Conservation (phyloP, 2,329 filamentous ascomycete species). For the Magnaporthiopsis incrustans region DNA sequence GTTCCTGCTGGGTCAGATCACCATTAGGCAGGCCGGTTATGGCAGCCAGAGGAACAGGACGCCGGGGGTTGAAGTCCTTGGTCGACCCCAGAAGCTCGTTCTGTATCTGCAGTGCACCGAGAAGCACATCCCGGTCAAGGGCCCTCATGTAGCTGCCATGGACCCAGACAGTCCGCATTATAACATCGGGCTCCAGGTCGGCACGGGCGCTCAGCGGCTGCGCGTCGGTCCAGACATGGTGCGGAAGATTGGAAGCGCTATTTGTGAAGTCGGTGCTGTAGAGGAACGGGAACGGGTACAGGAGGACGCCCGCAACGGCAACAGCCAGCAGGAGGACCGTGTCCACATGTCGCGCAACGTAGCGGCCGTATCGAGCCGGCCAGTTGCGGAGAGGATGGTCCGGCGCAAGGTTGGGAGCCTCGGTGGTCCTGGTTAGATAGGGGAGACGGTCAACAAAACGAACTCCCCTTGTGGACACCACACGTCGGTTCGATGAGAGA, state of each 20-base stretch:
- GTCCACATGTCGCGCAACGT: constrained; percentile 65
- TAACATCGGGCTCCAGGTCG: constrained; percentile 54
- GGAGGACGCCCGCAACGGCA: constrained; percentile 58
- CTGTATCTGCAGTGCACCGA: constrained; percentile 61
- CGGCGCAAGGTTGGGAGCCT: constrained; percentile 58
- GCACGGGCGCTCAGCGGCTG: constrained; percentile 44
- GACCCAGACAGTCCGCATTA: constrained; percentile 76
- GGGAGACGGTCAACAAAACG: constrained; percentile 4
- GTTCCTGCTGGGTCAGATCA: constrained; percentile 34
- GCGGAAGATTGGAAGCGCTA: constrained; percentile 63
- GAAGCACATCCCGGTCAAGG: constrained; percentile 55
- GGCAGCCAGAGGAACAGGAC: constrained; percentile 20
- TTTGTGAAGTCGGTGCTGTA: constrained; percentile 65
- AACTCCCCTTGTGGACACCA: neutral
- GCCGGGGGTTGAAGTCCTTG: constrained; percentile 44
- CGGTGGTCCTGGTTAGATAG: constrained; percentile 52
- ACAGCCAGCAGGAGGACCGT: constrained; percentile 68
- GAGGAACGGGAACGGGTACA: constrained; percentile 69
- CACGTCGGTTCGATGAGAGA: neutral
- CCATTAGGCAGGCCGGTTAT: constrained; percentile 13
- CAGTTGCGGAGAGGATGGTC: constrained; percentile 56
- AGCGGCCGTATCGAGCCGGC: constrained; percentile 62
- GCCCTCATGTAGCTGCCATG: constrained; percentile 76
- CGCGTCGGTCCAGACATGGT: constrained; percentile 75
- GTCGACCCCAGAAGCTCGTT: constrained; percentile 58